Percentiles rank a stretch among this genome's conserved stretches.
Evolutionary conservation across 2,329 filamentous ascomycete species (phyloP).

Genomic region (Penicillium crustosum): DNA sequence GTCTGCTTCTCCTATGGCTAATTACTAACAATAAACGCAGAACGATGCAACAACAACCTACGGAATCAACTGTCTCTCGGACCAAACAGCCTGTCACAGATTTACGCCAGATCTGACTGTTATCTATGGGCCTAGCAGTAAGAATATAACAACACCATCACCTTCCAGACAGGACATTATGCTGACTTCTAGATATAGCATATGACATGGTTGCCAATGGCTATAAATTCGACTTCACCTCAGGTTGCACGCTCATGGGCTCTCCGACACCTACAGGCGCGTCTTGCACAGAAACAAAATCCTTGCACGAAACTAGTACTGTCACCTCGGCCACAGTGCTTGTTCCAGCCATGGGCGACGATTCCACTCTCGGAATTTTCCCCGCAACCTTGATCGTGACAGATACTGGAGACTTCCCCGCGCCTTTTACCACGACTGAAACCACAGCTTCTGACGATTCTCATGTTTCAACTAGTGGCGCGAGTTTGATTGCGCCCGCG

Average conservation of each 20-base stretch:
- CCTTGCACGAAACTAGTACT: not conserved
- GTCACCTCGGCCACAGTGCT: not conserved
- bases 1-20: not conserved
- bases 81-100: not conserved
- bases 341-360: not conserved
- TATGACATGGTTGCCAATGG: constrained; percentile 4
- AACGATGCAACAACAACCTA: constrained; percentile 3
- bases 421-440: not conserved
- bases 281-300: constrained; percentile 1
- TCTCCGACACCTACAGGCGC: not conserved
- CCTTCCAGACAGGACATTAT: not conserved
- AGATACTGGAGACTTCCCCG: not conserved
- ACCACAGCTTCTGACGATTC: not conserved
- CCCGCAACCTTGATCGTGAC: constrained; percentile 4
- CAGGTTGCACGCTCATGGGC: constrained; percentile 1
- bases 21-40: not conserved
- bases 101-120: constrained; percentile 9
- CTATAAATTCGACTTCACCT: constrained; percentile 3
- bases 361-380: constrained; percentile 3
- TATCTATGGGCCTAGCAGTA: constrained; percentile 3
- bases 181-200: not conserved
- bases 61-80: constrained; percentile 8
- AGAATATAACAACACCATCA: not conserved
- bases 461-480: not conserved
- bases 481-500: not conserved